Evolutionary conservation across 345 rosid species (phyloP), one percentile per base, ranked within the genome.

Genomic region (Triadica sebifera): DNA sequence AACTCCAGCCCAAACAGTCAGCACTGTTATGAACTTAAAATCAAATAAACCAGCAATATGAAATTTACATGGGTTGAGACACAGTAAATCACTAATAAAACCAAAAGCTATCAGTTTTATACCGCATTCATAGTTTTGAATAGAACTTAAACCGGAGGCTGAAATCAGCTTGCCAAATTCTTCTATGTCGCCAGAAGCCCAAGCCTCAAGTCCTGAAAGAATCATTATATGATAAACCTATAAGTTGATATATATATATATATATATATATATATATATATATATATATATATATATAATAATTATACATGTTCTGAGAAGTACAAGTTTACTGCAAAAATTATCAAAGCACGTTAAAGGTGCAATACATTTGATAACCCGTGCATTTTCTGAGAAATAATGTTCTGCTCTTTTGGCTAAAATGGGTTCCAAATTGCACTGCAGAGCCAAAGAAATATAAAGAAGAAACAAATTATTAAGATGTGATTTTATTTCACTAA

Each of bases 71-170:
- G 8, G 38, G 34, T 19, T 19, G 12, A 19, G n/a, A 20, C 19
- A 55, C 53, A 56, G 68, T 3, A 65, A 56, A 34, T 73, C 55
- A 67, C 71, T 8, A 72, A 62, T 22, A n/a, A 51, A 67, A 39
- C 37, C 63, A 39, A 12, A 41, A 37, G 51, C 0, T 50, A 20
- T 34, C 17, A 22, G 41, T 72, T 53, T 51, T 68, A 43, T 88
- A 92, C 97, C 97, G 20, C 97, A 94, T 90, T 94, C 98, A 74
- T 94, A 89, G 81, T 92, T 94, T 74, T 82, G 76, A 63, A 91
- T 94, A 41, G 97, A 94, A 86, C 98, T 94, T 80, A 89, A 81
- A 71, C 98, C 98, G 10, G 98, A 92, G 13, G 91, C 92, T 75
- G 98, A 89, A 61, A 94, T 85, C 60, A 94, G 89, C 78, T 83